Evolutionary conservation across 2,329 filamentous ascomycete species (phyloP).

Genomic region (Penicillium nordicum): DNA sequence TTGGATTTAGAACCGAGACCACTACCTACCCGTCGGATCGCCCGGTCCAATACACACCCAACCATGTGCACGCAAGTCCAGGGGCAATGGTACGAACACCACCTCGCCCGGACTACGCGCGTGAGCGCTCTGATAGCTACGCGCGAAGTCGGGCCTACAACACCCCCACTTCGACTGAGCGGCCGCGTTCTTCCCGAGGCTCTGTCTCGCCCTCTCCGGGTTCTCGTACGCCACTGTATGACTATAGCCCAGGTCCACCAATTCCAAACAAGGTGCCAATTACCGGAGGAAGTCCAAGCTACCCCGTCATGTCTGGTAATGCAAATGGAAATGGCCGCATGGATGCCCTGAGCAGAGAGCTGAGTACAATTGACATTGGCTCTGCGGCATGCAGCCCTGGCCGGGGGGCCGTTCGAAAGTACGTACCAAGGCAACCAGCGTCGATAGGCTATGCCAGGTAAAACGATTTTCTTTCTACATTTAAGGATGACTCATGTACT

Average conservation of each 20-base stretch:
- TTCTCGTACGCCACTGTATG: slow-evolving; percentile 33
- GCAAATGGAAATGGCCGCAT: slow-evolving; percentile 24
- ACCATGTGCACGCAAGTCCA: slow-evolving; percentile 13
- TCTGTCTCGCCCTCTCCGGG: slow-evolving; percentile 32
- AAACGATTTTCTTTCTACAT: slow-evolving; percentile 11
- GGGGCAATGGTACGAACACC: slow-evolving; percentile 21
- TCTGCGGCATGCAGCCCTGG: slow-evolving; percentile 30
- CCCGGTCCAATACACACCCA: slow-evolving; percentile 15
- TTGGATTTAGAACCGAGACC: slow-evolving; percentile 20
- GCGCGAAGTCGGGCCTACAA: slow-evolving; percentile 20
- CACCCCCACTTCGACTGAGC: slow-evolving; percentile 24
- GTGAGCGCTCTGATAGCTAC: slow-evolving; percentile 18
- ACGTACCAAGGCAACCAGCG: slow-evolving; percentile 27
- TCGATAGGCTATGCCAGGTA: slow-evolving; percentile 31
- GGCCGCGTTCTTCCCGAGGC: slow-evolving; percentile 25
- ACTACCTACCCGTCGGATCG: slow-evolving; percentile 15
- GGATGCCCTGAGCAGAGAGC: slow-evolving; percentile 56
- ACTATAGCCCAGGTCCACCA: slow-evolving; percentile 34
- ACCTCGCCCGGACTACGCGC: slow-evolving; percentile 19
- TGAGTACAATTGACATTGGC: slow-evolving; percentile 52
- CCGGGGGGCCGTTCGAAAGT: slow-evolving; percentile 31
- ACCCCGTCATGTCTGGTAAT: slow-evolving; percentile 30
- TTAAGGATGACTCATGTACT: slow-evolving; percentile 17
- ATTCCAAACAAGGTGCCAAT: slow-evolving; percentile 46
- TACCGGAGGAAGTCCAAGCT: slow-evolving; percentile 28